Evolutionary conservation across 805 yeast species (phyloP), one percentile per base, ranked within the genome.

Genomic region (Myxozyma vanderwaltii): DNA sequence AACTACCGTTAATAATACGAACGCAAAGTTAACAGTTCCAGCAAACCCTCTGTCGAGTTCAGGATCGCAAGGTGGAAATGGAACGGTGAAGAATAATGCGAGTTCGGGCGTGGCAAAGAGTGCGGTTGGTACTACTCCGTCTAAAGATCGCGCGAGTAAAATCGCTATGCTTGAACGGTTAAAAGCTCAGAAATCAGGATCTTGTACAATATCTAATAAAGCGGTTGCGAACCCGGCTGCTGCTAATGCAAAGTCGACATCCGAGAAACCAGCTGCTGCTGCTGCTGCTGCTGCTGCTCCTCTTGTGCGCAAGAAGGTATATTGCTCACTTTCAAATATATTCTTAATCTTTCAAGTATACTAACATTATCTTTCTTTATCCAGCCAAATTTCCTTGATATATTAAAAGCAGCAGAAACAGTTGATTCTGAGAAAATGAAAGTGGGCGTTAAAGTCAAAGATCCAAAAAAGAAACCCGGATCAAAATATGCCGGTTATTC

Each of bases 351-450:
- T 17, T 2, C 19, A 36, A 6, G 10, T 29, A 10, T 29, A 29
- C 44, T 36, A 36, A 48, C 33, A 15, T 23, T 19, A 2, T 2
- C 3, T 23, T 19, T 2, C 13, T 19, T n/a, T n/a, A n/a, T n/a
- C n/a, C n/a, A 55, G 69, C 71, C 86, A 70, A 82, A 84, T 17
- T 87, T 86, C 69, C 79, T 79, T 56, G 88, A 88, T 45, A 76
- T 87, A 54, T 83, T 87, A 88, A 82, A 82, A 68, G 82, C 82
- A 69, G 94, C 92, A 0, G 80, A 80, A 13, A 73, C 75, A 12
- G 81, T 87, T 1, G 88, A 86, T 68, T 76, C 78, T 27, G 78
- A 69, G 61, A 78, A 76, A 69, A 75, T 75, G 67, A 81, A 76
- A 48, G 71, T 70, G 64, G 77, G 69, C 57, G 77, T 68, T 72